Evolutionary conservation across 805 yeast species (phyloP).

Genomic region (Wickerhamomyces xylosicus): DNA sequence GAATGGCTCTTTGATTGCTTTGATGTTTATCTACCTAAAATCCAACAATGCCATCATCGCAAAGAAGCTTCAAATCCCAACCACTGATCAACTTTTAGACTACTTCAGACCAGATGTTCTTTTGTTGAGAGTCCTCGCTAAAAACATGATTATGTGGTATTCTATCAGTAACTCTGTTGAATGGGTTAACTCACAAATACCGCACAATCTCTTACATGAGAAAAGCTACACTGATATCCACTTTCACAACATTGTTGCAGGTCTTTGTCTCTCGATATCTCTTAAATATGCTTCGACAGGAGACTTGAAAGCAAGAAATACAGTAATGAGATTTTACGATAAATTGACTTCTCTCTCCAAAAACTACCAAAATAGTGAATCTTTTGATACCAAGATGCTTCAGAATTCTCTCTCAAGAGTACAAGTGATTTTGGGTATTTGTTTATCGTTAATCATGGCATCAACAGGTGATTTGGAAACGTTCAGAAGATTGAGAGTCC

Average conservation of each 20-base stretch:
- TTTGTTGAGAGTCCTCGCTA: constrained; percentile 49
- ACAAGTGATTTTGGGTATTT: constrained; percentile 49
- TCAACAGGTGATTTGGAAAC: constrained; percentile 84
- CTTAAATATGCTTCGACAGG: constrained; percentile 67
- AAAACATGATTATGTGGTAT: constrained; percentile 16
- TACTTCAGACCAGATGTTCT: constrained; percentile 71
- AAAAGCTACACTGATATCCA: constrained; percentile 30
- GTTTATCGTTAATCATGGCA: constrained; percentile 71
- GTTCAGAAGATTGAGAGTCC: constrained; percentile 58
- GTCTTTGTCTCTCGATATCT: constrained; percentile 66
- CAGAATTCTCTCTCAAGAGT: constrained; percentile 41
- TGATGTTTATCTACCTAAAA: constrained; percentile 63
- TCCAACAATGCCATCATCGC: constrained; percentile 56
- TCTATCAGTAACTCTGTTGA: constrained; percentile 6
- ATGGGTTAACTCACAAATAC: constrained; percentile 35
- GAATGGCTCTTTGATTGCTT: constrained; percentile 67
- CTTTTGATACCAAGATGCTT: constrained; percentile 45
- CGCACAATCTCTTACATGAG: constrained; percentile 28
- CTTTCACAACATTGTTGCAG: constrained; percentile 59
- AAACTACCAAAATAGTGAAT: constrained; percentile 19
- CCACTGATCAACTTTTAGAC: constrained; percentile 45
- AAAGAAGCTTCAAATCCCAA: constrained; percentile 47
- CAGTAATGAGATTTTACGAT: constrained; percentile 35
- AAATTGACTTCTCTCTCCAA: constrained; percentile 15
- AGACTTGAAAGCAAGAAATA: constrained; percentile 39